Base-by-base conservation (phyloP, 2,329 filamentous ascomycete genomes). In the Aspergillus quadricinctus region DNA sequence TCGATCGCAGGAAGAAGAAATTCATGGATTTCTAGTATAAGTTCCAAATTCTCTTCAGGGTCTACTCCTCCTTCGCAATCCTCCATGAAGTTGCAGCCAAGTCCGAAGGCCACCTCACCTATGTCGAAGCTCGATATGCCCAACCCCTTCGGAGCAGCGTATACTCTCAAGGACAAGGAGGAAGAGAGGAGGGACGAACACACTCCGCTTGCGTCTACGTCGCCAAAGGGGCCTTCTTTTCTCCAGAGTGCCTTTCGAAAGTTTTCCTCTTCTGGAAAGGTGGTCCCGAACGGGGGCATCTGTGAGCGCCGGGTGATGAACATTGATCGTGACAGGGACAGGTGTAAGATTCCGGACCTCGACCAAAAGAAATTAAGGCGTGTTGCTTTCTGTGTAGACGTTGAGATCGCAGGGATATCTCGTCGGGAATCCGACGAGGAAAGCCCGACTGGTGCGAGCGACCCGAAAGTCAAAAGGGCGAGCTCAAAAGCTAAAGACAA, bases 311-410 rank as follows among this genome's bases (percentile, higher is more conserved):
- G 81, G 62, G 81, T 96, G 7, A 78, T 97, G 77, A 99, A 99
- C 68, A 81, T 97, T 48, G 91, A 97, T 69, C 85, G 78, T 8
- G 82, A 88, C 63, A 84, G 94, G 45, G 87, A 93, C 68, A 81
- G 94, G 61, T 96, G 91, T 71, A 81, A 84, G 25, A 85, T 97
- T 29, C 78, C 84, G 4, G 92, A 96, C 63, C 79, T 99, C 49
- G 87, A 92, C 62, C 85, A 88, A 66, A 84, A 85, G 50, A 96
- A 94, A 71, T 75, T 99, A 57, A 84, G 91, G 53, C 85, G 92
- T 53, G 94, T 99, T 0, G 89, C 93, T 0, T 99, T 99, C 69
- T 96, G 90, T 65, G 94, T 99, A 2, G 94, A 99, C 68, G 92
- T 99, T 4, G 94, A 99, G 72, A 96, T 99, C 68, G 93, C 93